These are phyloP conservation scores for Verticillium zaregamsianum DNA, from an alignment of 2,329 filamentous ascomycete species.

Conservation along the genomic window DNA sequence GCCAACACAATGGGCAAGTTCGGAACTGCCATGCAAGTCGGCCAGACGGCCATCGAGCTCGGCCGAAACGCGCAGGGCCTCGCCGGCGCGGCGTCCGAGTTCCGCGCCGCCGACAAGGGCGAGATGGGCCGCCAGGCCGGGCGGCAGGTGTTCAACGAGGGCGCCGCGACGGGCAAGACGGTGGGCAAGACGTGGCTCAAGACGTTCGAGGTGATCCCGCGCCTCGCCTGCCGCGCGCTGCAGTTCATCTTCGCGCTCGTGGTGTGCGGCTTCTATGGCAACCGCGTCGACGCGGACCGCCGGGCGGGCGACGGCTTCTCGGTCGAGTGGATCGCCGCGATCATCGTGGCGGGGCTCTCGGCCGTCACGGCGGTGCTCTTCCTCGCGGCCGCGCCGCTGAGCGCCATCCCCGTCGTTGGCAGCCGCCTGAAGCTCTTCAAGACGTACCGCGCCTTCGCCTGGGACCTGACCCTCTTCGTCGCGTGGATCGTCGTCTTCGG, in stretches of 20 bases:
- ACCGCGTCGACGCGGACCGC: conserved; percentile 48
- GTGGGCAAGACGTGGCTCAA: conserved; percentile 40
- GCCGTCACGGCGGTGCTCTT: conserved; percentile 46
- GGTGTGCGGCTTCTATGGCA: conserved; percentile 65
- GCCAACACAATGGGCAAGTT: conserved; percentile 22
- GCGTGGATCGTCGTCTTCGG: conserved; percentile 66
- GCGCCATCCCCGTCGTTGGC: conserved; percentile 26
- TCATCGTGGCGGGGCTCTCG: conserved; percentile 51
- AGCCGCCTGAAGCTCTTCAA: conserved; percentile 27
- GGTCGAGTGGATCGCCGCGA: conserved; percentile 61
- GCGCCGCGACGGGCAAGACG: conserved; percentile 32
- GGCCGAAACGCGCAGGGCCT: conserved; percentile 22
- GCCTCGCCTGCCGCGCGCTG: conserved; percentile 54
- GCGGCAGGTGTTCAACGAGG: conserved; percentile 26
- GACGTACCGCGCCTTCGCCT: conserved; percentile 39
- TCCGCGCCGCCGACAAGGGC: conserved; percentile 26
- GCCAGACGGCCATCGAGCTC: conserved; percentile 27
- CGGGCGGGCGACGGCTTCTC: conserved; percentile 31
- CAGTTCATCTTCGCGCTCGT: conserved; percentile 69
- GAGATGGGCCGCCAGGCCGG: conserved; percentile 28
- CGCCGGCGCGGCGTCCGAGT: conserved; percentile 20
- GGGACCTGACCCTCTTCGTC: conserved; percentile 38
- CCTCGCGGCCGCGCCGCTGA: conserved; percentile 30
- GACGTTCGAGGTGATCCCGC: conserved; percentile 41
- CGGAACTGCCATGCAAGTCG: conserved; percentile 24